These are phyloP conservation scores for Nicotiana undulata DNA, from an alignment of 257 asterid species.

Conservation along the genomic window DNA sequence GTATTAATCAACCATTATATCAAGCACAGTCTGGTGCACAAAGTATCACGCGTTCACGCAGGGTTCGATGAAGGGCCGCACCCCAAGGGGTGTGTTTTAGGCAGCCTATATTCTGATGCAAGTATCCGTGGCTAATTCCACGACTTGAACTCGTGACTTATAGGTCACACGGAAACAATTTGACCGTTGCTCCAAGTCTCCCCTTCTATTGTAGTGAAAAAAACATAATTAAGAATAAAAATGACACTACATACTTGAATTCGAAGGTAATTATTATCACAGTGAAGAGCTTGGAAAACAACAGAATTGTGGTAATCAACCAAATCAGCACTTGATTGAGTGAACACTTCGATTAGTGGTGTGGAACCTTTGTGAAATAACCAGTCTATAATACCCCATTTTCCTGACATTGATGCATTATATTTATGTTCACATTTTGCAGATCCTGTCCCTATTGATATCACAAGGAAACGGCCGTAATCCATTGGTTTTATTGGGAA, in stretches of 20 bases:
- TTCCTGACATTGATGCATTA: conserved; percentile 20
- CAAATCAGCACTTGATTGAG: conserved; percentile 42
- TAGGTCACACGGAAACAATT: no score
- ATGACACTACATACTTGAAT: conserved; percentile 30
- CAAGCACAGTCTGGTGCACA: no score
- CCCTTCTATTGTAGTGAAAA: no score
- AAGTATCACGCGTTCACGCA: no score
- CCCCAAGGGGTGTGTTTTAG: no score
- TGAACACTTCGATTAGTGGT: conserved; percentile 31
- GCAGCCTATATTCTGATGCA: no score
- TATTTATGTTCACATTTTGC: conserved; percentile 25
- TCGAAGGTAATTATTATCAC: conserved; percentile 32
- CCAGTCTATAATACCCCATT: conserved; percentile 42
- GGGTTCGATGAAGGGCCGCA: no score
- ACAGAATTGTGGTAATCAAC: conserved; percentile 36
- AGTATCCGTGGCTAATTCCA: no score
- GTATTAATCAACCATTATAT: background rate
- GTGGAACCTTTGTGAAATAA: conserved; percentile 17
- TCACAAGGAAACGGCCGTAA: conserved; percentile 27
- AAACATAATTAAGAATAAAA: background rate
- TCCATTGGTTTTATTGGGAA: conserved; percentile 19
- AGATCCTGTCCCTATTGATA: conserved; percentile 40
- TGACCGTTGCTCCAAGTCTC: no score
- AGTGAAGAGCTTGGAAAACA: conserved; percentile 28
- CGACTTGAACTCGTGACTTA: no score